phyloP scores from a whole-genome alignment of 2,329 filamentous ascomycete species.

The Monosporascus sp. region DNA sequence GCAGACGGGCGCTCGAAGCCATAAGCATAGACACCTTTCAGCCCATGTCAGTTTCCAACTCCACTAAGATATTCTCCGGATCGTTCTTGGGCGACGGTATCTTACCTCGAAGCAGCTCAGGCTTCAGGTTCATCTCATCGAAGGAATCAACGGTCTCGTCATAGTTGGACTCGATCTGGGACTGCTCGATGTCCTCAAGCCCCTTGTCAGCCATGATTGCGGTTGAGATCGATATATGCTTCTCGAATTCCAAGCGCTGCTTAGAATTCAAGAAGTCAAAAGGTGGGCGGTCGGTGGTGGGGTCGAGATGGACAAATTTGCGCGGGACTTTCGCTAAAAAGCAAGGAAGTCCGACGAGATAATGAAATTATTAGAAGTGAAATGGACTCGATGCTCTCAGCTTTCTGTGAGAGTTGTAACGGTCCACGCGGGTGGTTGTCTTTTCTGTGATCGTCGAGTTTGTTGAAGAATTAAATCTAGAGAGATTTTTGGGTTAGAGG shows the following conservation, averaged over 20 bases:
- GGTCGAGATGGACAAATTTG: slow-evolving; percentile 23
- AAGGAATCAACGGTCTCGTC: slow-evolving; percentile 99
- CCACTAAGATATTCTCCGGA: not conserved
- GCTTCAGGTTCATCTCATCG: slow-evolving; percentile 95
- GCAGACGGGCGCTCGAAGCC: slow-evolving; percentile 99
- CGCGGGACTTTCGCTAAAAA: slow-evolving; percentile 18
- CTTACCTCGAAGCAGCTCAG: slow-evolving; percentile 91
- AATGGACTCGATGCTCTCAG: slow-evolving; percentile 22
- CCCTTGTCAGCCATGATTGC: slow-evolving; percentile 99
- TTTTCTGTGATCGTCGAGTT: slow-evolving; percentile 4
- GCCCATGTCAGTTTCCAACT: not conserved
- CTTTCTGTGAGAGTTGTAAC: slow-evolving; percentile 16
- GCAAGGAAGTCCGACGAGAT: slow-evolving; percentile 17
- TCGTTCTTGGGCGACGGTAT: slow-evolving; percentile 11
- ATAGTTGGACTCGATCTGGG: slow-evolving; percentile 99
- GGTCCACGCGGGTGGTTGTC: slow-evolving; percentile 12
- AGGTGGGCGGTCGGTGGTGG: slow-evolving; percentile 31
- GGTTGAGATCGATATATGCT: slow-evolving; percentile 48
- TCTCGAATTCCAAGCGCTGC: slow-evolving; percentile 72
- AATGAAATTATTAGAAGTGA: slow-evolving; percentile 16
- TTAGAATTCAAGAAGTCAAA: slow-evolving; percentile 60
- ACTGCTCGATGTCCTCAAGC: slow-evolving; percentile 72
- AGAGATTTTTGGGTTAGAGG: slow-evolving; percentile 6
- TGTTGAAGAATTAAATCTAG: slow-evolving; percentile 12
- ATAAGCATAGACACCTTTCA: slow-evolving; percentile 88